These are phyloP conservation scores for Phialocephala sp. DNA, from an alignment of 2,329 filamentous ascomycete species.

Conservation along the genomic window DNA sequence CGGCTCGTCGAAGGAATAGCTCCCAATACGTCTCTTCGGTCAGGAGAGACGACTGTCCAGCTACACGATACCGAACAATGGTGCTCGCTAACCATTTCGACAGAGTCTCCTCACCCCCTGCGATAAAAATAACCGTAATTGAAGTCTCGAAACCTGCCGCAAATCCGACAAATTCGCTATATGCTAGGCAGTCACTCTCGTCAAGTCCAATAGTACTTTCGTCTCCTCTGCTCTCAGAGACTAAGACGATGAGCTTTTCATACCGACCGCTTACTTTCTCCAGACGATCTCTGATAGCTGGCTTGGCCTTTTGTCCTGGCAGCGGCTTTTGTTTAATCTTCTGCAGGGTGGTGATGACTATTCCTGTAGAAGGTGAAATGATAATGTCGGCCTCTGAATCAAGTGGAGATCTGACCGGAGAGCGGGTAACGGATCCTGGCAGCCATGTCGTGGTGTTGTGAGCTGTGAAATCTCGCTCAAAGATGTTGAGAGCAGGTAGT, in stretches of 20 bases:
- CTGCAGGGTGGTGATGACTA: constrained; percentile 74
- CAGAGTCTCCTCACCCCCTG: constrained; percentile 56
- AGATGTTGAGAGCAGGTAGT: constrained; percentile 56
- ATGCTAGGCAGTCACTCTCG: constrained; percentile 36
- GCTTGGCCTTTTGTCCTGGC: constrained; percentile 59
- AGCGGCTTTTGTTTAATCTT: constrained; percentile 74
- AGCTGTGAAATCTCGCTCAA: constrained; percentile 64
- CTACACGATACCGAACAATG: constrained; percentile 49
- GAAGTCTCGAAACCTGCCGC: constrained; percentile 45
- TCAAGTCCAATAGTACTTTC: constrained; percentile 46
- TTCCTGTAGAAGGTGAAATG: constrained; percentile 69
- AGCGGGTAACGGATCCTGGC: constrained; percentile 43
- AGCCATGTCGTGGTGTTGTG: constrained; percentile 47
- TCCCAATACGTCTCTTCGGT: constrained; percentile 72
- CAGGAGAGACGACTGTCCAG: constrained; percentile 44
- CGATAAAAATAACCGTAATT: constrained; percentile 53
- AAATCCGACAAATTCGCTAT: constrained; percentile 42
- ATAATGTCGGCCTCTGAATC: constrained; percentile 73
- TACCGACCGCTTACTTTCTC: constrained; percentile 62
- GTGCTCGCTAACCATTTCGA: constrained; percentile 60
- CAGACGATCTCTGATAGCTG: constrained; percentile 62
- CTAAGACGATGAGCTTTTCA: constrained; percentile 69
- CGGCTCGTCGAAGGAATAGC: constrained; percentile 66
- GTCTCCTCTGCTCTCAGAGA: constrained; percentile 60
- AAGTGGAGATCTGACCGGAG: constrained; percentile 47